These are phyloP conservation scores for Lipomyces oligophaga DNA, from an alignment of 805 yeast species.

Conservation along the genomic window DNA sequence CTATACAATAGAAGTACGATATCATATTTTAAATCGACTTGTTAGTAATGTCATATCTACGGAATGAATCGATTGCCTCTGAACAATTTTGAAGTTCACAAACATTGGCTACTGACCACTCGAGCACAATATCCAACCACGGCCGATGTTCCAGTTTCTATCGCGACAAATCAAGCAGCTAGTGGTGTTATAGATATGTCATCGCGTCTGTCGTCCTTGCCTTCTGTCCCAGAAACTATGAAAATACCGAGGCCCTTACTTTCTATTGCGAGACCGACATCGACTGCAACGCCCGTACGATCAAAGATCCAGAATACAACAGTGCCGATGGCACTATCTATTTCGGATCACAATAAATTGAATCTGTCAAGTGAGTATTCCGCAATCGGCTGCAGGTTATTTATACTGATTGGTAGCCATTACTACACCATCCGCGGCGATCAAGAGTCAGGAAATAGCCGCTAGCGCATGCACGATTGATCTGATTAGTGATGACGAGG, in stretches of 20 bases:
- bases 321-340: too few relatives aligned
- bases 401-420: background rate
- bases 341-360: too few relatives aligned
- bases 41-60: background rate
- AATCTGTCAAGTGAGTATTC: too few relatives aligned
- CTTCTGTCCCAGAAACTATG: too few relatives aligned
- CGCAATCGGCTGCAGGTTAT: background rate
- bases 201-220: too few relatives aligned
- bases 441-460: background rate
- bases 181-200: too few relatives aligned
- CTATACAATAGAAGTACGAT: too few relatives aligned
- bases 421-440: slow-evolving; percentile 4
- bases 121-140: too few relatives aligned
- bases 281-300: background rate
- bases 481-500: slow-evolving; percentile 19
- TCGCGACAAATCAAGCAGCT: too few relatives aligned
- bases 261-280: background rate
- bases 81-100: slow-evolving; percentile 15
- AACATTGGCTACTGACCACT: slow-evolving; percentile 12
- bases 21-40: background rate
- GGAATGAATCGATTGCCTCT: slow-evolving; percentile 2
- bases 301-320: background rate
- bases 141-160: too few relatives aligned
- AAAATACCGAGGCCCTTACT: slow-evolving; percentile 8
- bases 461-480: slow-evolving; percentile 18